Evolutionary conservation across 1,139 yeast genomes (phyloP).

Genomic region (Hansenula lynferdii): DNA sequence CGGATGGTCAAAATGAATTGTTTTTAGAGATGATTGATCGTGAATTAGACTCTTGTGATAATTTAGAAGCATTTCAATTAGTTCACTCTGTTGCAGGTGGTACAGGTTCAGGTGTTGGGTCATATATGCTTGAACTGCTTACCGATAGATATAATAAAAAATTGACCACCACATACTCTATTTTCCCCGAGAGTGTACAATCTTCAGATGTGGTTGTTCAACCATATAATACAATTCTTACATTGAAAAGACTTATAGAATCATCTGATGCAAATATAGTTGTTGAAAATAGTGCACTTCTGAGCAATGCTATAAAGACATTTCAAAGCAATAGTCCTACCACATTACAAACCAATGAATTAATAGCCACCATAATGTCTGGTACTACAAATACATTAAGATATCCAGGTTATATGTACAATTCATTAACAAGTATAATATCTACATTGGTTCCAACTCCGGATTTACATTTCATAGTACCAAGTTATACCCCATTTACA

Average conservation of each 20-base stretch:
- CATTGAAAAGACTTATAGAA: slow-evolving; percentile 76
- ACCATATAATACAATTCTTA: slow-evolving; percentile 85
- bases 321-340: slow-evolving; percentile 37
- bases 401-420: slow-evolving; percentile 90
- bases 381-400: slow-evolving; percentile 83
- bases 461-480: slow-evolving; percentile 77
- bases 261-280: slow-evolving; percentile 83
- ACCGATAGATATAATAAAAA: slow-evolving; percentile 83
- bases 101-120: slow-evolving; percentile 95
- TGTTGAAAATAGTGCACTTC: slow-evolving; percentile 84
- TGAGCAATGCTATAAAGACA: slow-evolving; percentile 29
- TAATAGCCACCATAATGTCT: slow-evolving; percentile 81
- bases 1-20: slow-evolving; percentile 62
- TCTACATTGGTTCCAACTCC: slow-evolving; percentile 88
- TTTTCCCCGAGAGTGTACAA: slow-evolving; percentile 74
- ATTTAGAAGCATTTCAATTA: slow-evolving; percentile 83
- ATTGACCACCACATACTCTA: slow-evolving; percentile 77
- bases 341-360: slow-evolving; percentile 64
- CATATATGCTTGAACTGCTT: slow-evolving; percentile 69
- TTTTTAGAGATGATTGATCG: slow-evolving; percentile 80
- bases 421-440: slow-evolving; percentile 76
- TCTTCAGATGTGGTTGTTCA: slow-evolving; percentile 95
- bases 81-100: slow-evolving; percentile 99
- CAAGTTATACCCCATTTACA: slow-evolving; percentile 87
- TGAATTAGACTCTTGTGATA: slow-evolving; percentile 89